Conservation (phyloP, 2,329 filamentous ascomycete species). For the Arthrinium phaeospermum region DNA sequence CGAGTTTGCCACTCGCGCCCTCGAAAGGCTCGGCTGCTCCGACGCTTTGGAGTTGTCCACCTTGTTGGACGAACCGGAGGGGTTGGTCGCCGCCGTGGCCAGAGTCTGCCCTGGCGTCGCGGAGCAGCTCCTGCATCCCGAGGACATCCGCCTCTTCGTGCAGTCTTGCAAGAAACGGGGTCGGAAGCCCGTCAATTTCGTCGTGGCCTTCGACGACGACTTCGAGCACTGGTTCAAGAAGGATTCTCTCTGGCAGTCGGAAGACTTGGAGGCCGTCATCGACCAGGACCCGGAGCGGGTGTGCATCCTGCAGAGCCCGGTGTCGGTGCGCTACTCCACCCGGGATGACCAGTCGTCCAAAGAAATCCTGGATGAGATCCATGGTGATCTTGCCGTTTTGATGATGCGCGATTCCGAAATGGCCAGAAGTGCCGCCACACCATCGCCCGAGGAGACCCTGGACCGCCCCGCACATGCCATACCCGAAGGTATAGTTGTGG, state of each 20-base stretch:
- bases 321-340: slow-evolving; percentile 66
- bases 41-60: slow-evolving; percentile 64
- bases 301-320: slow-evolving; percentile 94
- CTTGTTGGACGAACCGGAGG: slow-evolving; percentile 72
- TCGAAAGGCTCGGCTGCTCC: slow-evolving; percentile 82
- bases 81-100: slow-evolving; percentile 46
- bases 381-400: slow-evolving; percentile 68
- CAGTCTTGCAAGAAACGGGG: slow-evolving; percentile 87
- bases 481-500: not conserved
- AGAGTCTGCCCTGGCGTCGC: slow-evolving; percentile 83
- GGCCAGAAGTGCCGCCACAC: slow-evolving; percentile 58
- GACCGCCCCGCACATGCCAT: not conserved
- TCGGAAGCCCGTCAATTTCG: slow-evolving; percentile 97
- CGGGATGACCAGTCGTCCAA: slow-evolving; percentile 72
- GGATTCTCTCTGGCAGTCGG: slow-evolving; percentile 98
- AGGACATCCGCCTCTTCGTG: slow-evolving; percentile 96
- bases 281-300: slow-evolving; percentile 94
- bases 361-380: slow-evolving; percentile 89
- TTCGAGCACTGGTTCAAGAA: slow-evolving; percentile 99
- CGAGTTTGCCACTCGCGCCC: slow-evolving; percentile 93
- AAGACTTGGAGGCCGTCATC: slow-evolving; percentile 94
- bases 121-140: slow-evolving; percentile 91
- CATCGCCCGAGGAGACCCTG: not conserved
- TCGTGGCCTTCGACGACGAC: slow-evolving; percentile 92
- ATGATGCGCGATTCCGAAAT: slow-evolving; percentile 65